phyloP scores from a whole-genome alignment of 2,329 filamentous ascomycete species.

The Alternaria sp. region DNA sequence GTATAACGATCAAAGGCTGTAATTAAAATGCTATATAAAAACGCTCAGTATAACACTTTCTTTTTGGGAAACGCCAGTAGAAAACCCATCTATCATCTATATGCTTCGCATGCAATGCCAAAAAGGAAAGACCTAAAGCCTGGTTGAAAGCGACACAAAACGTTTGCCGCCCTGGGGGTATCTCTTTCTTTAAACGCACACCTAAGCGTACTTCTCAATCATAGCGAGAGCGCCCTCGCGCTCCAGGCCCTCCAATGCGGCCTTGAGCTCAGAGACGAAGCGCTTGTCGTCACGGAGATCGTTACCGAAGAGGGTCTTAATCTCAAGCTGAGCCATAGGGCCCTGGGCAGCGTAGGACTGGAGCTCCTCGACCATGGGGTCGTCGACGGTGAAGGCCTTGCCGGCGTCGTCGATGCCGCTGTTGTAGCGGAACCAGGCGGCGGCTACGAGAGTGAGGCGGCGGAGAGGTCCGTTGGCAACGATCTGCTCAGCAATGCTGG shows the following conservation, averaged over 20 bases:
- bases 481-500: slow-evolving; percentile 38
- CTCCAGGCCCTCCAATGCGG: slow-evolving; percentile 28
- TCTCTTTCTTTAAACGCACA: background rate
- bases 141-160: background rate
- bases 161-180: background rate
- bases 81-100: background rate
- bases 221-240: slow-evolving; percentile 28
- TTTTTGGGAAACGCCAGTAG: background rate
- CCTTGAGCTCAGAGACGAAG: slow-evolving; percentile 34
- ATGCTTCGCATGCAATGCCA: background rate
- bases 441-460: slow-evolving; percentile 32
- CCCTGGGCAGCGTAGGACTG: slow-evolving; percentile 28
- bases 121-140: background rate
- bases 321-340: slow-evolving; percentile 15
- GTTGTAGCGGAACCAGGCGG: slow-evolving; percentile 39
- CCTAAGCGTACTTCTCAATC: slow-evolving; percentile 26
- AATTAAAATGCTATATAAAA: background rate
- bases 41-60: background rate
- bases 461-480: slow-evolving; percentile 28
- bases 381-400: slow-evolving; percentile 28
- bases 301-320: slow-evolving; percentile 32
- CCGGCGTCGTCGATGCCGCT: slow-evolving; percentile 32
- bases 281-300: slow-evolving; percentile 34
- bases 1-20: background rate
- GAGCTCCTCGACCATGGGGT: slow-evolving; percentile 35